Percentiles rank a stretch among this genome's conserved stretches.
Evolutionary conservation across 331 rosid genomes (phyloP).

Genomic region (Quercus phellos): DNA sequence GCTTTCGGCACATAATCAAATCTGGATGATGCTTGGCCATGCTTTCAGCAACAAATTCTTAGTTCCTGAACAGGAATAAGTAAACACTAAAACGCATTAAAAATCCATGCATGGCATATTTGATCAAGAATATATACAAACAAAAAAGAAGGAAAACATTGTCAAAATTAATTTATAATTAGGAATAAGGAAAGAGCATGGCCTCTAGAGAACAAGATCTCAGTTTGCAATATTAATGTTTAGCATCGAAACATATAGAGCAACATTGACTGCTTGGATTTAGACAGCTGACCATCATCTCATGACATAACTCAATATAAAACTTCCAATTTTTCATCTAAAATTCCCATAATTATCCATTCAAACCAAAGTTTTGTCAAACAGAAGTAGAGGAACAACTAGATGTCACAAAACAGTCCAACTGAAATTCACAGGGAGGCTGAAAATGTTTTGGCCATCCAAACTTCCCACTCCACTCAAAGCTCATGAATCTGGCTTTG

Average conservation of each 20-base stretch:
- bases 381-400: background rate
- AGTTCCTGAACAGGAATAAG: background rate
- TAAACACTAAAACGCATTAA: background rate
- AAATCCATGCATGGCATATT: background rate
- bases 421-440: background rate
- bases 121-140: background rate
- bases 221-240: background rate
- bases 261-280: background rate
- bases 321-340: background rate
- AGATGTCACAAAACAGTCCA: background rate
- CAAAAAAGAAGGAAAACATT: background rate
- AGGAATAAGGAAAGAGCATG: background rate
- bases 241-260: background rate
- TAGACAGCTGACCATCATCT: background rate
- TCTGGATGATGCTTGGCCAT: conserved; percentile 58
- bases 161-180: background rate
- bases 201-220: background rate
- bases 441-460: background rate
- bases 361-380: background rate
- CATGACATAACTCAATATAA: background rate
- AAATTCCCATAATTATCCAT: background rate
- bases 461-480: background rate
- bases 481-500: no score
- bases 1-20: conserved; percentile 55
- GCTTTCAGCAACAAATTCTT: conserved; percentile 10